These are phyloP conservation scores for Orbilia oligospora DNA, from an alignment of 2,329 filamentous ascomycete species.

Conservation along the genomic window DNA sequence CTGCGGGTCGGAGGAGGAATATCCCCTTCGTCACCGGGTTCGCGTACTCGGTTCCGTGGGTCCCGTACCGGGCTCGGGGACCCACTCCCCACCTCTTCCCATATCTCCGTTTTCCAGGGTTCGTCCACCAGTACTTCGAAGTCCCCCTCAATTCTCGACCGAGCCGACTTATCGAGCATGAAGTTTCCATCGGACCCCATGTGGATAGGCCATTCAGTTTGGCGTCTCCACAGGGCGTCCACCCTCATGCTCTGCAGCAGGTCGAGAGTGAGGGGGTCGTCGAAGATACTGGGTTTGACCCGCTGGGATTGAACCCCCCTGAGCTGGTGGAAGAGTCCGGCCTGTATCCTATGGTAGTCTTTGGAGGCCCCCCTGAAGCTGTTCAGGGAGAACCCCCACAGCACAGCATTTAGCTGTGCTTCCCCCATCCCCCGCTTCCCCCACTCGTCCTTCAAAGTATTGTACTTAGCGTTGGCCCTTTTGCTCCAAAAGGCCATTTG, in stretches of 20 bases:
- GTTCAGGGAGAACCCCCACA: conserved; percentile 2
- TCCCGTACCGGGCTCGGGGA: background rate
- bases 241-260: background rate
- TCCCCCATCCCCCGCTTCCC: background rate
- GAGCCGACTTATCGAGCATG: background rate
- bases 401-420: background rate
- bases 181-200: background rate
- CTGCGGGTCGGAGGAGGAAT: conserved; percentile 12
- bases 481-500: background rate
- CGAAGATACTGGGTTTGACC: background rate
- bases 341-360: background rate
- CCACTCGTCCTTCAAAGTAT: background rate
- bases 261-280: background rate
- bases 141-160: conserved; percentile 1
- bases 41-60: conserved; percentile 6
- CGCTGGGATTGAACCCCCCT: background rate
- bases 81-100: conserved; percentile 18
- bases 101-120: conserved; percentile 3
- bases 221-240: background rate
- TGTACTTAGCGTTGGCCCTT: background rate
- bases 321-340: background rate
- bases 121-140: conserved; percentile 7
- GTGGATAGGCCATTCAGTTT: conserved; percentile 11
- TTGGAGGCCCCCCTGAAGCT: background rate
- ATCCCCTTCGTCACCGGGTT: background rate